A percentile compares a stretch with the other conserved stretches of the same genome.
These are phyloP conservation scores for Pyrenochaeta sp. DNA, from an alignment of 2,329 filamentous ascomycete genomes.

Conservation along the genomic window DNA sequence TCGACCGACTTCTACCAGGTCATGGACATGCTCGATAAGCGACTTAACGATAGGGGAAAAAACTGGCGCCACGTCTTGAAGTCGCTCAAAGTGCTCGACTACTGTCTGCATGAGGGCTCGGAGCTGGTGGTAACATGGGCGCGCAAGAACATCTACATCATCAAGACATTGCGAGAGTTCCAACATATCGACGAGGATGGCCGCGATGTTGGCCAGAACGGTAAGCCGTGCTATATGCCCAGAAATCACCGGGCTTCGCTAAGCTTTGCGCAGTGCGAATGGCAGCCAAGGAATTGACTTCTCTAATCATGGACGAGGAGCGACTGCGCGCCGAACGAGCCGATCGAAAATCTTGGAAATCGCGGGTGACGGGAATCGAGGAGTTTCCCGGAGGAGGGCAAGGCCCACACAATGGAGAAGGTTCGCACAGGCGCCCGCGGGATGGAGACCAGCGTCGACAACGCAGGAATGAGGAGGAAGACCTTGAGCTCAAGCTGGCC, in stretches of 20 bases:
- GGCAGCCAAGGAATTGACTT: slow-evolving; percentile 93
- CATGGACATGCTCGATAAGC: slow-evolving; percentile 99
- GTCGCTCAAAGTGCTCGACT: slow-evolving; percentile 96
- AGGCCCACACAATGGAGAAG: slow-evolving; percentile 47
- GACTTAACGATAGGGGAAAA: slow-evolving; percentile 98
- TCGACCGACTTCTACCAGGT: slow-evolving; percentile 99
- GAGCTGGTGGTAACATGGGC: slow-evolving; percentile 98
- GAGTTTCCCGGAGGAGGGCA: slow-evolving; percentile 68
- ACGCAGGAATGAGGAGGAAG: slow-evolving; percentile 76
- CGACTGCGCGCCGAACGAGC: slow-evolving; percentile 87
- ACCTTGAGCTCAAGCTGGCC: slow-evolving; percentile 87
- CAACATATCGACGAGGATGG: slow-evolving; percentile 96
- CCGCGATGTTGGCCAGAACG: slow-evolving; percentile 94
- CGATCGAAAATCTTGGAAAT: slow-evolving; percentile 96
- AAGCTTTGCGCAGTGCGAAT: slow-evolving; percentile 74
- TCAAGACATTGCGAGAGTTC: slow-evolving; percentile 97
- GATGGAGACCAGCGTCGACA: slow-evolving; percentile 45
- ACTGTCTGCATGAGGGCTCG: slow-evolving; percentile 96
- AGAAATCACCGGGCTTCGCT: slow-evolving; percentile 12
- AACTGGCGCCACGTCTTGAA: slow-evolving; percentile 99
- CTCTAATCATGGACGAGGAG: slow-evolving; percentile 92
- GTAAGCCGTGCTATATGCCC: slow-evolving; percentile 61
- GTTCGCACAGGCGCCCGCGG: slow-evolving; percentile 51
- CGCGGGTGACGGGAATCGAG: slow-evolving; percentile 90
- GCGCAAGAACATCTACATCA: slow-evolving; percentile 97